Percentiles rank a stretch among this genome's conserved stretches.
Evolutionary conservation across 495 filamentous ascomycete genomes (phyloP).

Genomic region (Hypoxylon rickii): DNA sequence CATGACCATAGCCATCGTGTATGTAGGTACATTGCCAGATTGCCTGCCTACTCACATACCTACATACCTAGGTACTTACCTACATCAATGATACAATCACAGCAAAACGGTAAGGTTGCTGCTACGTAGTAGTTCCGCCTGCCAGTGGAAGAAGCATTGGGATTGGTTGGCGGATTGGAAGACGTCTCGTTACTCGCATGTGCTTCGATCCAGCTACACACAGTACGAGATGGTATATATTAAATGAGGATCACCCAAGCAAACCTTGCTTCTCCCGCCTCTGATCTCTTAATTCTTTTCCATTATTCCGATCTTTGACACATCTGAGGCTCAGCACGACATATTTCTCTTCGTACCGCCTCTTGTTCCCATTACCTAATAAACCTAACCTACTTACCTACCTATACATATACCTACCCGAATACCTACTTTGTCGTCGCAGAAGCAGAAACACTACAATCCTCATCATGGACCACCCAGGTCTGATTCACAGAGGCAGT

Average conservation of each 20-base stretch:
- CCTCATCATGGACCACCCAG: conserved; percentile 12
- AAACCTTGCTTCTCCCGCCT: background rate
- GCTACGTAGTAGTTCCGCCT: conserved; percentile 17
- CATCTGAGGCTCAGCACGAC: conserved; percentile 7
- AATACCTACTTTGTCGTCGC: background rate
- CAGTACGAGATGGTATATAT: conserved; percentile 16
- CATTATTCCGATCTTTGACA: conserved; percentile 21
- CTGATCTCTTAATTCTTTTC: background rate
- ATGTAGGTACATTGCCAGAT: background rate
- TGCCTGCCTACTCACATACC: too few relatives aligned
- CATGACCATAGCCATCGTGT: too few relatives aligned
- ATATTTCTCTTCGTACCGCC: conserved; percentile 1
- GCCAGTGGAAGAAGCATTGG: conserved; percentile 10
- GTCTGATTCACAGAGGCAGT: conserved; percentile 26
- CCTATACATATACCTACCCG: too few relatives aligned
- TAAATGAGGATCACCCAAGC: conserved; percentile 20
- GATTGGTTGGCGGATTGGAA: conserved; percentile 13
- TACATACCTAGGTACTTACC: too few relatives aligned
- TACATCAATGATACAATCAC: too few relatives aligned
- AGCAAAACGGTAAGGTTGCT: conserved; percentile 7
- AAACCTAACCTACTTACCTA: too few relatives aligned
- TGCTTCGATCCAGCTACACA: background rate
- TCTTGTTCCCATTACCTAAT: conserved; percentile 14
- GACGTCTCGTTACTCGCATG: conserved; percentile 20
- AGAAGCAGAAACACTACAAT: conserved; percentile 1